Evolutionary conservation across 164 flowering plant genomes (phyloP).

Genomic region (Chimonanthus salicifolius): DNA sequence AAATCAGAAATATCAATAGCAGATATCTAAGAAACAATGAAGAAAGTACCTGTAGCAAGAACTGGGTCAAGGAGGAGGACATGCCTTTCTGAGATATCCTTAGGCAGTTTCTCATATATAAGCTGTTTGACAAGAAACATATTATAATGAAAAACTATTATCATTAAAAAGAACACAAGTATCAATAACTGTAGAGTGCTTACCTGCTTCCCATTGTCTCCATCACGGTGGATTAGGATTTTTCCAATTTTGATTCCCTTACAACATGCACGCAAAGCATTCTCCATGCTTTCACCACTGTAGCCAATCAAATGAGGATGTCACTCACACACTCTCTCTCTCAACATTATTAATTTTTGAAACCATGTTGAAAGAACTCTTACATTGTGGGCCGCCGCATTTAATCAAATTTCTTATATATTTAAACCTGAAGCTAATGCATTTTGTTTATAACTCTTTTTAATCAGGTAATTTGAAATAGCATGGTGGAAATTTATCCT

Average conservation of each 20-base stretch:
- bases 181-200: background rate
- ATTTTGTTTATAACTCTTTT: background rate
- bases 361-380: background rate
- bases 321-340: background rate
- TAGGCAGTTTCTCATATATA: slow-evolving; percentile 89
- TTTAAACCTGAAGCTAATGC: background rate
- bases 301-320: slow-evolving; percentile 2
- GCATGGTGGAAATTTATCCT: background rate
- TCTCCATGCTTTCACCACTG: slow-evolving; percentile 99
- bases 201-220: slow-evolving; percentile 96
- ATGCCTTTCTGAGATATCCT: slow-evolving; percentile 89
- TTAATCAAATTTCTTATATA: too few species aligned
- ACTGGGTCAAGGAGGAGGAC: slow-evolving; percentile 94
- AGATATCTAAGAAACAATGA: background rate
- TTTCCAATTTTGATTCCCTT: slow-evolving; percentile 98
- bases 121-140: slow-evolving; percentile 41
- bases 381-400: background rate
- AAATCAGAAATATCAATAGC: background rate
- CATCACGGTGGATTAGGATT: slow-evolving; percentile 92
- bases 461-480: background rate
- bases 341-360: too few species aligned
- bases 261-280: slow-evolving; percentile 96
- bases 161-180: background rate
- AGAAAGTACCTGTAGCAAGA: slow-evolving; percentile 78
- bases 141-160: too few species aligned